Evolutionary conservation across 163 green algal species (phyloP), one percentile per base, ranked within the genome.

Genomic region (Prototheca cutis): DNA sequence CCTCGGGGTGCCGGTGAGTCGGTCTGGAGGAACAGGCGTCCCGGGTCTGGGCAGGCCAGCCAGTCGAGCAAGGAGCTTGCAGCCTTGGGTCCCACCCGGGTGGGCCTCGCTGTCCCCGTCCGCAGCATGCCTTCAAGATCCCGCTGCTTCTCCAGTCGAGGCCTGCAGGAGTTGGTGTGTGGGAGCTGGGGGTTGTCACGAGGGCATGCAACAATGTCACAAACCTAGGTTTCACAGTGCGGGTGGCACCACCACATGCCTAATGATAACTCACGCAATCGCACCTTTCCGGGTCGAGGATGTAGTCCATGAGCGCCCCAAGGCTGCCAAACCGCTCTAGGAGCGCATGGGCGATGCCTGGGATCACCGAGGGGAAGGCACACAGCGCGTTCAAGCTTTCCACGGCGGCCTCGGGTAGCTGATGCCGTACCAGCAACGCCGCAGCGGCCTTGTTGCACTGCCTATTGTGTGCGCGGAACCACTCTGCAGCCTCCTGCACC

Each of bases 1-100:
- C n/a, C n/a, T n/a, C n/a, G n/a, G n/a, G n/a, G n/a, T n/a, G n/a
- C n/a, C n/a, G n/a, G n/a, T n/a, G n/a, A n/a, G n/a, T n/a, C n/a
- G n/a, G n/a, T n/a, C n/a, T n/a, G n/a, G n/a, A n/a, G n/a, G n/a
- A n/a, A n/a, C n/a, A n/a, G n/a, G 27, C 49, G 27, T 27, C 25
- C 47, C 10, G 49, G 49, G 49, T 32, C 49, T 6, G 25, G 19
- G 49, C 49, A 39, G 49, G 5, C 7, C 21, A 56, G 49, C 25
- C 49, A 56, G 28, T 17, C 23, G 6, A 27, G 6, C 8, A 56
- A 27, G 25, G 28, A 34, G 25, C 13, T 13, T 13, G 49, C 49
- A 5, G 28, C 49, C 49, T 56, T 56, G 49, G 49, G 49, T n/a
- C 49, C 49, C 28, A 56, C 49, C 49, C 24, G 19, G 10, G 49